These are phyloP conservation scores for Euphorbia tirucalli DNA, from an alignment of 345 rosid species.

Conservation along the genomic window DNA sequence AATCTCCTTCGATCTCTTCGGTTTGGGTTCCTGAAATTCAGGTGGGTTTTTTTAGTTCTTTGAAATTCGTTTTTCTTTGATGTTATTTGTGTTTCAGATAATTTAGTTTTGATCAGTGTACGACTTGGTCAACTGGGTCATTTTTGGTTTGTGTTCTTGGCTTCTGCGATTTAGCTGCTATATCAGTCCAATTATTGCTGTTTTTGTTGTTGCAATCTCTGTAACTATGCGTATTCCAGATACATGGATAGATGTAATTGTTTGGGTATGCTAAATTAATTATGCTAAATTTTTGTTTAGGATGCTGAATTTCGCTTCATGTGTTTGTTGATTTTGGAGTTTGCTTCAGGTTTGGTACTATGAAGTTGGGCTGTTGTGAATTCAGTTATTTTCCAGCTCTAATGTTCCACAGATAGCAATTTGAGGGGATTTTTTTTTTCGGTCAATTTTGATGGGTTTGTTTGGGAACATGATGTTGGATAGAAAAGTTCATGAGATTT, in stretches of 20 bases:
- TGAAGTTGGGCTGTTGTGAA: constrained; percentile 14
- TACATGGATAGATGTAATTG: not conserved
- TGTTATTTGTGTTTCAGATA: not conserved
- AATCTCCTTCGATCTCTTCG: constrained; percentile 22
- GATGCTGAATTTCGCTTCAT: constrained; percentile 18
- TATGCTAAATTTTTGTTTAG: not conserved
- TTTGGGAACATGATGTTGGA: constrained; percentile 25
- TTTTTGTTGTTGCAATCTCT: not conserved
- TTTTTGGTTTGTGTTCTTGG: constrained; percentile 2
- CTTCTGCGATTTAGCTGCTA: constrained; percentile 9
- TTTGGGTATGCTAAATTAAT: too few relatives aligned
- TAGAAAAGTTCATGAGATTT: constrained; percentile 21
- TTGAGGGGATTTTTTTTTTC: constrained; percentile 15
- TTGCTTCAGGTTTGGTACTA: constrained; percentile 28
- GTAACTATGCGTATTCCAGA: not conserved
- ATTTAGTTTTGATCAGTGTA: constrained; percentile 13
- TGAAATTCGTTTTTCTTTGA: not conserved
- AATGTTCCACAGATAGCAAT: constrained; percentile 9
- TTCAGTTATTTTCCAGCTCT: constrained; percentile 17
- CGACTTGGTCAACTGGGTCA: constrained; percentile 14
- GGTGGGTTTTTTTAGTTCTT: constrained; percentile 23
- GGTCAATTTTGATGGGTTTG: constrained; percentile 21
- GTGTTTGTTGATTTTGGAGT: not conserved
- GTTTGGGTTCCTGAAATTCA: constrained; percentile 13
- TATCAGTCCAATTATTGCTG: constrained; percentile 15